A percentile compares a stretch with the other conserved stretches of the same genome.
Conservation (phyloP, 805 yeast genomes). For the Huiozyma sinensis region DNA sequence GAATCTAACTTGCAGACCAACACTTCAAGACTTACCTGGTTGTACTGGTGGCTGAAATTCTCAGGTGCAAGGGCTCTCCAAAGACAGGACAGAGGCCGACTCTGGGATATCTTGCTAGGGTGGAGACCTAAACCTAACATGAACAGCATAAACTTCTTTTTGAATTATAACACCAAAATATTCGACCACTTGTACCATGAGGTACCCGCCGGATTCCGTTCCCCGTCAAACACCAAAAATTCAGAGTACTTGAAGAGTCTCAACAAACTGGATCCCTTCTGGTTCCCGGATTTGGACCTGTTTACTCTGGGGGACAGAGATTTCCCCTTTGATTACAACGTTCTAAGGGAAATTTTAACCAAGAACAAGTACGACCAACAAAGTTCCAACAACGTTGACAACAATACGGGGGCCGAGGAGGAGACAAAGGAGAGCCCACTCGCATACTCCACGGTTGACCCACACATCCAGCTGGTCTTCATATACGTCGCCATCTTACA, state of each 20-base stretch:
- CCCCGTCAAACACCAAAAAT: not conserved
- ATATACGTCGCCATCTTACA: slow-evolving; percentile 69
- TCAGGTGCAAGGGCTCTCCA: slow-evolving; percentile 82
- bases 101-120: slow-evolving; percentile 83
- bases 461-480: slow-evolving; percentile 68
- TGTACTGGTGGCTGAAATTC: slow-evolving; percentile 91
- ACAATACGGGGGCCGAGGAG: slow-evolving; percentile 1
- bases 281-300: slow-evolving; percentile 29
- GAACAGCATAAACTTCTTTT: slow-evolving; percentile 24
- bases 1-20: slow-evolving; percentile 61
- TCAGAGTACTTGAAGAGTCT: not conserved
- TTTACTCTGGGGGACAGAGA: slow-evolving; percentile 18
- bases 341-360: slow-evolving; percentile 20
- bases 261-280: slow-evolving; percentile 23
- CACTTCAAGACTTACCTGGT: slow-evolving; percentile 64
- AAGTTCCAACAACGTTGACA: not conserved
- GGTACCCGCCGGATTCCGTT: slow-evolving; percentile 1
- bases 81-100: slow-evolving; percentile 68
- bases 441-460: slow-evolving; percentile 45
- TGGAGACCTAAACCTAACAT: slow-evolving; percentile 43
- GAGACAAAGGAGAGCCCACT: slow-evolving; percentile 5
- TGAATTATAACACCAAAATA: slow-evolving; percentile 25
- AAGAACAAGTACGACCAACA: slow-evolving; percentile 17
- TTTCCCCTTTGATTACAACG: slow-evolving; percentile 20
- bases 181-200: slow-evolving; percentile 21